A percentile compares a stretch with the other conserved stretches of the same genome.
phyloP scores from a whole-genome alignment of 768 basidiomycete genomes.

The Ephemerocybe angulata region DNA sequence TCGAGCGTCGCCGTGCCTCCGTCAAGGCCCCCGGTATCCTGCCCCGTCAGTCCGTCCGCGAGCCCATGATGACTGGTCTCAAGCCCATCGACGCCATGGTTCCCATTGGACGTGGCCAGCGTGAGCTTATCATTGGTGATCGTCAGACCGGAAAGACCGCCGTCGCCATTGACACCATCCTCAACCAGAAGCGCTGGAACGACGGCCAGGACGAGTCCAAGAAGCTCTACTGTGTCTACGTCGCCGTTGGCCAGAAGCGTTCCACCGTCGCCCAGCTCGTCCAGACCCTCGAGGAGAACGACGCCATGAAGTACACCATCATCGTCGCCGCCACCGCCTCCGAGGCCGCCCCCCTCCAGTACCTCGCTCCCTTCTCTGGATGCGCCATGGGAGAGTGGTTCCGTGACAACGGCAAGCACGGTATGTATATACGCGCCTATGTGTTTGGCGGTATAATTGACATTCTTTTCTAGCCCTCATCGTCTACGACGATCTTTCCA shows the following conservation, averaged over 20 bases:
- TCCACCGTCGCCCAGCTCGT: constrained; percentile 99
- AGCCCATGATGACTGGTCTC: constrained; percentile 99
- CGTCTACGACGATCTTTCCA: constrained; percentile 99
- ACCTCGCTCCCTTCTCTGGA: constrained; percentile 99
- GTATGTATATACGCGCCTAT: constrained; percentile 36
- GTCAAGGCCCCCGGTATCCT: constrained; percentile 99
- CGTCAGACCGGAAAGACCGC: constrained; percentile 99
- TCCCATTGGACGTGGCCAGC: constrained; percentile 99
- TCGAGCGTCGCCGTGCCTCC: constrained; percentile 94
- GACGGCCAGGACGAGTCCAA: constrained; percentile 94
- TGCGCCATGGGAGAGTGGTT: constrained; percentile 99
- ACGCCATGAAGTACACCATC: constrained; percentile 99
- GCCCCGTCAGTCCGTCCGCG: constrained; percentile 98
- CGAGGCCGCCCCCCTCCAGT: constrained; percentile 98
- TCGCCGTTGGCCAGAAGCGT: constrained; percentile 98
- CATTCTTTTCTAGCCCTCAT: constrained; percentile 65
- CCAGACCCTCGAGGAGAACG: constrained; percentile 99
- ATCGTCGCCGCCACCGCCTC: constrained; percentile 99
- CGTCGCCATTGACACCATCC: constrained; percentile 99
- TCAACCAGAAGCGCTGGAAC: constrained; percentile 99
- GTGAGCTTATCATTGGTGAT: constrained; percentile 99
- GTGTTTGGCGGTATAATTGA: constrained; percentile 8
- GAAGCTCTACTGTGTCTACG: constrained; percentile 99
- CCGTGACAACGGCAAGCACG: constrained; percentile 99
- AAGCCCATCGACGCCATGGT: constrained; percentile 99